Evolutionary conservation across 495 filamentous ascomycete genomes (phyloP), one percentile per base, ranked within the genome.

Genomic region (Trichocladium antarcticum): DNA sequence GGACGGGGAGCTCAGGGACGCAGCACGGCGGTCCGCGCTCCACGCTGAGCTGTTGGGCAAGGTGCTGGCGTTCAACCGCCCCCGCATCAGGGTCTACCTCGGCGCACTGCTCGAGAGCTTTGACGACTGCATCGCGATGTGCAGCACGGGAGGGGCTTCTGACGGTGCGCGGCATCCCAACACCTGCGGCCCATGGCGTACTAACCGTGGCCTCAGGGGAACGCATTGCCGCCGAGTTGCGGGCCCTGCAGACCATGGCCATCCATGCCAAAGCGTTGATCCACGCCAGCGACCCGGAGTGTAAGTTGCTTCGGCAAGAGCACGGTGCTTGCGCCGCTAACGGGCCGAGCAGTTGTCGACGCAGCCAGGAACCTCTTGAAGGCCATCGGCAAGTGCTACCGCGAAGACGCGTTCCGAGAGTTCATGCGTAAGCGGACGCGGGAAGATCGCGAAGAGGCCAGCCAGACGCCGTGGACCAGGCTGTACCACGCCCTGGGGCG

Each of bases 401-500:
- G 31, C 35, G 6, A 16, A 3, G 10, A 40, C 28, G 21, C 17
- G n/a, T 42, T 38, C 12, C 37, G 31, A 34, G 35, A 24, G 29
- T 50, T 41, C n/a, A 38, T 47, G n/a, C 45, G 45, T 35, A 5
- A 4, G n/a, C 39, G 39, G 35, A 24, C 34, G 6, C 11, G 17
- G 2, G 14, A 16, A 35, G 17, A 29, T 29, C 34, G 40, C 11
- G 41, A 37, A 12, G 42, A 24, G 12, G 28, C 47, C 31, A 34
- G 21, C 37, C 20, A 38, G 32, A 28, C 39, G 22, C 50, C 38
- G 20, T 59, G 56, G 56, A 22, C 16, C 11, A 42, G 50, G 15
- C 34, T 53, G 15, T 44, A 41, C 24, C 56, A 59, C 34, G 41
- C 42, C 16, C 36, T 46, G 10, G 42, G 49, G 11, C 56, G 56